Base-by-base conservation (phyloP, 768 basidiomycete genomes). In the Brasilioporus rufonigricans region DNA sequence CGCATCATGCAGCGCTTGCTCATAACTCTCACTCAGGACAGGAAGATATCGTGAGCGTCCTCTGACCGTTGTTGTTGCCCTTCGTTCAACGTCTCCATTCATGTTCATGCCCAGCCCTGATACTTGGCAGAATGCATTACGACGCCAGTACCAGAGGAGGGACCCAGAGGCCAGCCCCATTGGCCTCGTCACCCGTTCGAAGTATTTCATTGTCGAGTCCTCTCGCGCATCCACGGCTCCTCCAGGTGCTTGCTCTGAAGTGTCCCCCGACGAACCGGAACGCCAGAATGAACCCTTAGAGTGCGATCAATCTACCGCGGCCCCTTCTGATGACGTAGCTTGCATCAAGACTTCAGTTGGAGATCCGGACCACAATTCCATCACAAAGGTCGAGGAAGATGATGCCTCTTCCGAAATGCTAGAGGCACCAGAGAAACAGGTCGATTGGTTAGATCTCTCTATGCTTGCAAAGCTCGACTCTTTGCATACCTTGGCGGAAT, bases 81-180 rank as follows among this genome's bases (percentile, higher is more conserved):
- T 39, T 48, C 19, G 2, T 12, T 29, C 59, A 57, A 56, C 52
- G 58, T 57, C 48, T 62, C 46, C 61, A 38, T 47, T 54, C 50
- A 59, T 57, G 19, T 59, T 53, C 53, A n/a, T 33, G 10, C 36
- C 41, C 49, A 92, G 90, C 33, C 63, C 80, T 46, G 83, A 87
- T 63, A 90, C 82, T 68, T 92, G 91, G 90, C 89, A 92, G 71
- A 80, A 83, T 29, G 77, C 78, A 29, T 75, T 93, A 43, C 86
- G 88, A 53, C 86, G 84, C 60, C 91, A 93, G 65, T 91, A 91
- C 70, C 73, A 78, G 54, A 86, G 82, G 67, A 83, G 91, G 43
- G 78, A 85, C 61, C 89, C 90, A 35, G 74, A 76, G 12, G 77
- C 81, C 49, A 90, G 87, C 63, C 86, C 89, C 10, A 82, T 93